Base-by-base conservation (phyloP, 306 rosid species). In the Adenanthera pavonina region DNA sequence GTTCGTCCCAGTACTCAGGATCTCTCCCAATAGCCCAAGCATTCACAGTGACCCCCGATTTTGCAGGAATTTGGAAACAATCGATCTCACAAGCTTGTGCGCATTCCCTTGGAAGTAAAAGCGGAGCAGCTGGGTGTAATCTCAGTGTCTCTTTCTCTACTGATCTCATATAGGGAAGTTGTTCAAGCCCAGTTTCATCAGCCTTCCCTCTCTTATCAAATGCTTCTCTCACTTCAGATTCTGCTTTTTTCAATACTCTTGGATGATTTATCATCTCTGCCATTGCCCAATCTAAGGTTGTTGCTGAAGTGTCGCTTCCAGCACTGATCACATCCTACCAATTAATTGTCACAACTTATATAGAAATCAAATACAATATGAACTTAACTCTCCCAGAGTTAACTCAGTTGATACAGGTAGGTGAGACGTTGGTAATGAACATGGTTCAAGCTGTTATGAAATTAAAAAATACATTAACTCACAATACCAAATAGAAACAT, bases 301-400 rank as follows among this genome's bases (percentile, higher is more conserved):
- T 83, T 3, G 87, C 48, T 75, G 84, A 25, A 40, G 91, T 78
- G 54, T 85, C 89, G 49, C 85, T 81, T n/a, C 91, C 86, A 6
- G 72, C 87, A 11, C 15, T 43, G 49, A 83, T 82, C 0, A 85
- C 60, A 6, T 80, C 76, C 83, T 85, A 38, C 9, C 20, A 77
- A 56, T 11, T 38, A 59, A 35, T 33, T 59, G 54, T 35, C 43
- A 3, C 5, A 38, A 38, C 1, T 38, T 38, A 38, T 3, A 38
- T 38, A 38, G 5, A 5, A 38, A 38, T 38, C 3, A 38, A 38
- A 38, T 5, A 38, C 5, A 2, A 38, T 38, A 38, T 38, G 41
- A 38, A 38, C 5, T 38, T 38, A 5, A 25, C 30, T 25, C 30
- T 25, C 30, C 30, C 30, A 25, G 30, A 25, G 30, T 25, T 25